A percentile compares a stretch with the other conserved stretches of the same genome.
phyloP scores from a whole-genome alignment of 192 early-diverging fungal genomes.

The Backusella circina region DNA sequence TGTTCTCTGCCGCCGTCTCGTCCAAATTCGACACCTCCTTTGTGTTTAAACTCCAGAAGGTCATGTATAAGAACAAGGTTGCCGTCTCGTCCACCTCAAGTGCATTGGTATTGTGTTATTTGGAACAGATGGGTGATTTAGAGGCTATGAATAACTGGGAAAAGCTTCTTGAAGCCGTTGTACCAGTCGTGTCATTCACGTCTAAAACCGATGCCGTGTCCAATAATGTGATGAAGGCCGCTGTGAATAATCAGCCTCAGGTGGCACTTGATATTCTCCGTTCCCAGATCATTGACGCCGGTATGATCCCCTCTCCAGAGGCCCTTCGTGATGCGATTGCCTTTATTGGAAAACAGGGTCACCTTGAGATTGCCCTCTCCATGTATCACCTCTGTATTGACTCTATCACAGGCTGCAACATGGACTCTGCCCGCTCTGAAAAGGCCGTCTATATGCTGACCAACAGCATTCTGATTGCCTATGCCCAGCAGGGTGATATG shows the following conservation, averaged over 20 bases:
- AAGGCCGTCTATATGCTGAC: slow-evolving; percentile 35
- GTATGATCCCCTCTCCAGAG: slow-evolving; percentile 24
- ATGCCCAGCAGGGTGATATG: slow-evolving; percentile 50
- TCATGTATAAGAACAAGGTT: not conserved
- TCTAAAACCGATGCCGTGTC: not conserved
- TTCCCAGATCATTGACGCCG: not conserved
- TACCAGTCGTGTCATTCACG: not conserved
- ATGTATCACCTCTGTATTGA: slow-evolving; percentile 15
- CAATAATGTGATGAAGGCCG: slow-evolving; percentile 16
- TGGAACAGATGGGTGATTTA: not conserved
- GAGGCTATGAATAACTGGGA: not conserved
- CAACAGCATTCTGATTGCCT: slow-evolving; percentile 47
- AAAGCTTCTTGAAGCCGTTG: not conserved
- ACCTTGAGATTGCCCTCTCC: slow-evolving; percentile 13
- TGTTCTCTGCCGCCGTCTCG: slow-evolving; percentile 8
- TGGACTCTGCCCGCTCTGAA: not conserved
- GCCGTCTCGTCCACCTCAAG: not conserved
- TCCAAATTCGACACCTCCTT: not conserved
- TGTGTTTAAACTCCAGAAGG: not conserved
- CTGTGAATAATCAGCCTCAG: slow-evolving; percentile 10
- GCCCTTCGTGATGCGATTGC: slow-evolving; percentile 32
- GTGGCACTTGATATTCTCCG: slow-evolving; percentile 16
- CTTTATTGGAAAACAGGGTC: slow-evolving; percentile 29
- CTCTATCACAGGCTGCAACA: not conserved
- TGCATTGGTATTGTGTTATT: not conserved